Base-by-base conservation (phyloP, 495 filamentous ascomycete genomes). In the Penicillium daleae region DNA sequence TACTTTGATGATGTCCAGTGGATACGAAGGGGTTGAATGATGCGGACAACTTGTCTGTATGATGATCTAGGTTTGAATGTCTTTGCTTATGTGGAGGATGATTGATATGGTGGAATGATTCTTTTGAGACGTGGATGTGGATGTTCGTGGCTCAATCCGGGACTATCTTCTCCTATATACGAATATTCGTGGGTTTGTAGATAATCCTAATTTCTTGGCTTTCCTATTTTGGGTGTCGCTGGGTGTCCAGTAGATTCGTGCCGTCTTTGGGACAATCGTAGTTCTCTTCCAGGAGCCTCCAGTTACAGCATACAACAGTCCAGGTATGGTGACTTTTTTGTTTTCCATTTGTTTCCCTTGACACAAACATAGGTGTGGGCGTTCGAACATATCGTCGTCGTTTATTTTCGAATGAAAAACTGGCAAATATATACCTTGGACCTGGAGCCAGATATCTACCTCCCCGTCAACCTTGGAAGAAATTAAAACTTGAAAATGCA, bases 11-110 rank as follows among this genome's bases (percentile, higher is more conserved):
- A 68, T 44, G 57, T 31, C 4, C 29, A 3, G 29, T 70, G 66
- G 68, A 60, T 63, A 65, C 60, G 64, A 64, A 66, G 66, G 60
- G 60, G 49, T 63, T 68, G n/a, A n/a, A n/a, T n/a, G 31, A 65
- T 63, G 51, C 61, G 57, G 53, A 52, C 59, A 39, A 29, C 37
- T 35, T 32, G 24, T 63, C 46, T 60, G 60, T 60, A 56, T 63
- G 51, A 50, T 63, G 58, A 58, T 29, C 35, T 46, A 27, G 21
- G 49, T 49, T 56, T 52, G 46, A 27, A 37, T 40, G n/a, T 31
- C 31, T 17, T 51, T 49, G 48, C 46, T 63, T 52, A 19, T 40
- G 27, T 21, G 52, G 42, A 19, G 26, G 33, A 33, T 26, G 42
- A 46, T 59, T 31, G 56, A 51, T 24, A 8, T 46, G 51, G 10